phyloP scores from a whole-genome alignment of 441 rosid species.

The Manihot esculenta region DNA sequence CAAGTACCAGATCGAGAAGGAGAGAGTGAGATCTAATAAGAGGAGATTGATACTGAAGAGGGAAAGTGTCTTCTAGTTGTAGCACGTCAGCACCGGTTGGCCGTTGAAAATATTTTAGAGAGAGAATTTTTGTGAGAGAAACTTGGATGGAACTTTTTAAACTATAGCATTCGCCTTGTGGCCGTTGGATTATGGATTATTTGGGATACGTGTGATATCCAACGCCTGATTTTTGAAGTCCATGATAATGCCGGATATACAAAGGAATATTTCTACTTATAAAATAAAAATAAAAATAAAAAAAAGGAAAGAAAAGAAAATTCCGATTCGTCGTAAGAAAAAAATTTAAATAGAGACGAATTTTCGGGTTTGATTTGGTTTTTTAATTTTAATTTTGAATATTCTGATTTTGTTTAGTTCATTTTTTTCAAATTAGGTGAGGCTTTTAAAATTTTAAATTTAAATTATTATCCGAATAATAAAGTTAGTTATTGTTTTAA shows the following conservation, averaged over 20 bases:
- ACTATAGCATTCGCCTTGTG: slow-evolving; percentile 19
- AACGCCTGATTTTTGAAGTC: slow-evolving; percentile 4
- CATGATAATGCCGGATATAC: background rate
- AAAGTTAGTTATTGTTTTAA: no score
- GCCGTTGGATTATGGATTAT: slow-evolving; percentile 40
- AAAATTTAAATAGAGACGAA: no score
- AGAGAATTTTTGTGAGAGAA: background rate
- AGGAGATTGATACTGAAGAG: slow-evolving; percentile 22
- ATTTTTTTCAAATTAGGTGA: no score
- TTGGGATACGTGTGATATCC: slow-evolving; percentile 17
- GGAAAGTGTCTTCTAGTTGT: slow-evolving; percentile 23
- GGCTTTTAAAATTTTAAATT: no score
- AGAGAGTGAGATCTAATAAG: slow-evolving; percentile 34
- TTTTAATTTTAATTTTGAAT: no score
- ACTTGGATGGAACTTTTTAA: background rate
- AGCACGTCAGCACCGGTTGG: slow-evolving; percentile 50
- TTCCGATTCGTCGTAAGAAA: no score
- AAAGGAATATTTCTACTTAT: background rate
- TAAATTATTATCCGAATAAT: no score
- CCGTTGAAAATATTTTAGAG: slow-evolving; percentile 23
- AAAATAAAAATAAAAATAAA: no score
- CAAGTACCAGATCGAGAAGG: slow-evolving; percentile 52
- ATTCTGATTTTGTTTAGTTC: no score
- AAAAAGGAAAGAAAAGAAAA: no score
- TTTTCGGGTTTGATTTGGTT: no score